Evolutionary conservation across 1,284 basidiomycete species (phyloP).

Genomic region (Sutorius eximius): DNA sequence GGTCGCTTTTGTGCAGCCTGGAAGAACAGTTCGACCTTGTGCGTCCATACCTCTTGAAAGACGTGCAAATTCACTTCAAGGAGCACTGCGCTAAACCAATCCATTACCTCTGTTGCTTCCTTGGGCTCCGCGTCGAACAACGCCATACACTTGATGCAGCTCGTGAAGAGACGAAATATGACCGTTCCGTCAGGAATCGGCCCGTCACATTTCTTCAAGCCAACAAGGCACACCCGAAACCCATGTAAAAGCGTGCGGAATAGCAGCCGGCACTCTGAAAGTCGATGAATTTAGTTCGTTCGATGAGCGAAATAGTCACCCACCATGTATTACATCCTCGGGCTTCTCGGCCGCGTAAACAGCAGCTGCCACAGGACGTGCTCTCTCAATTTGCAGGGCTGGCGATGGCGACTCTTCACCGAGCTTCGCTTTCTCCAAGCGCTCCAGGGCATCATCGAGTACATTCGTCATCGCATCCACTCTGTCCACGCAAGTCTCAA

Average conservation of each 20-base stretch:
- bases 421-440: conserved; percentile 51
- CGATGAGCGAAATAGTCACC: conserved; percentile 19
- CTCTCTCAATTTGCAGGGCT: conserved; percentile 69
- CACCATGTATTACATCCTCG: conserved; percentile 73
- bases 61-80: conserved; percentile 85
- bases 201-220: conserved; percentile 79
- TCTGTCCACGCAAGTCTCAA: conserved; percentile 87
- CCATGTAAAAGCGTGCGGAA: conserved; percentile 91
- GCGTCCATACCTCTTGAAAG: conserved; percentile 94
- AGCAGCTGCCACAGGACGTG: conserved; percentile 74
- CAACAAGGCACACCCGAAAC: conserved; percentile 80
- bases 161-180: conserved; percentile 86
- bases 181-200: conserved; percentile 84
- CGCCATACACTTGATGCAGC: conserved; percentile 82
- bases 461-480: conserved; percentile 79
- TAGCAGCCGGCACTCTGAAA: conserved; percentile 77
- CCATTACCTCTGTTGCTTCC: conserved; percentile 87
- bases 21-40: conserved; percentile 88
- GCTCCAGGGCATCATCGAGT: conserved; percentile 55
- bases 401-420: conserved; percentile 46
- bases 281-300: conserved; percentile 12
- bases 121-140: conserved; percentile 83
- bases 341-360: conserved; percentile 75
- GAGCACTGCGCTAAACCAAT: conserved; percentile 80
- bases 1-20: conserved; percentile 76